Percentiles rank a stretch among this genome's conserved stretches.
phyloP scores from a whole-genome alignment of 306 rosid genomes.

The Geum urbanum region DNA sequence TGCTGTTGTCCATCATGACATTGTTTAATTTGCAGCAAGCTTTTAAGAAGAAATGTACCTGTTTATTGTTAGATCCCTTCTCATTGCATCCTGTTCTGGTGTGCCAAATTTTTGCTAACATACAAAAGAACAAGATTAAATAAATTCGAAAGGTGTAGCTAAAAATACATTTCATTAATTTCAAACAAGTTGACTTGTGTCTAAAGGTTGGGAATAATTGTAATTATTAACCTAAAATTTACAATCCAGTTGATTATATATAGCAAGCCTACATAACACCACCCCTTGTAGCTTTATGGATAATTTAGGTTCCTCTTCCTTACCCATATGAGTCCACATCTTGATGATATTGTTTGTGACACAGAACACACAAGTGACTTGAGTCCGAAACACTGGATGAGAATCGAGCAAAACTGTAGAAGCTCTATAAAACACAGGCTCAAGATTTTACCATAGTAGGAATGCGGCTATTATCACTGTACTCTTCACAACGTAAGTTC shows the following conservation, averaged over 20 bases:
- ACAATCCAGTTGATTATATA: not conserved
- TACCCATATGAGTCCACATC: not conserved
- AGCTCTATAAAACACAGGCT: not conserved
- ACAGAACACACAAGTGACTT: not conserved
- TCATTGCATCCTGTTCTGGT: conserved; percentile 85
- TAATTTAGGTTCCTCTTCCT: not conserved
- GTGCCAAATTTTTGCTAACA: conserved; percentile 85
- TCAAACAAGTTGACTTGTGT: not conserved
- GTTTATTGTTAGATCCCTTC: conserved; percentile 95
- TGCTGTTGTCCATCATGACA: not conserved
- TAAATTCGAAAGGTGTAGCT: not conserved
- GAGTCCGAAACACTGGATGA: not conserved
- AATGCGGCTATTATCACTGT: conserved; percentile 82
- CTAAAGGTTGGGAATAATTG: not conserved
- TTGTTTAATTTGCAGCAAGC: not conserved
- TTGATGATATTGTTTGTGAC: not conserved
- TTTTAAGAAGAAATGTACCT: conserved; percentile 43
- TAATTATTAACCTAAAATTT: not conserved
- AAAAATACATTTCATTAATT: not conserved
- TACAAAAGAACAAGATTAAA: not conserved
- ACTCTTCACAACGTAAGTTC: conserved; percentile 84
- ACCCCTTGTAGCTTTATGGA: not conserved
- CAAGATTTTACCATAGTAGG: conserved; percentile 56
- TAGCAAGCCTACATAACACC: not conserved
- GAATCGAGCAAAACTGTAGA: not conserved